A percentile compares a stretch with the other conserved stretches of the same genome.
Conservation (phyloP, 2,329 filamentous ascomycete genomes). For the Aciculosporium take region DNA sequence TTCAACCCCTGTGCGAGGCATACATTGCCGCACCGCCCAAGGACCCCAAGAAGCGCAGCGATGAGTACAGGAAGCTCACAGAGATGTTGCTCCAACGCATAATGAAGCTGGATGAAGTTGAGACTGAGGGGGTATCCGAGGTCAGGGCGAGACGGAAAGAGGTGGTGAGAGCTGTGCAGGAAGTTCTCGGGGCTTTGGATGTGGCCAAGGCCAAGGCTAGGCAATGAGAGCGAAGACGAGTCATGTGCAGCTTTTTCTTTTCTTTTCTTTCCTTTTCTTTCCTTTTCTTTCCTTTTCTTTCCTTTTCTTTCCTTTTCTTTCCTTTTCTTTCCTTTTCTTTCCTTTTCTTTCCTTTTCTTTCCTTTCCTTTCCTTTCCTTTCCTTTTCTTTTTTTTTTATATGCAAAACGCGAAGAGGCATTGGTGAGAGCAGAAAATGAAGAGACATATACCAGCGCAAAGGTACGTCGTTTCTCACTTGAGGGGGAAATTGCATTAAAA, state of each 20-base stretch:
- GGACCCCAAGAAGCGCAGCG: constrained; percentile 52
- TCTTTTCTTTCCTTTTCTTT: no score
- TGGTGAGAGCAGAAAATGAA: no score
- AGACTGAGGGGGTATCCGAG: constrained; percentile 54
- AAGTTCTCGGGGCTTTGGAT: constrained; percentile 51
- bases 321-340: no score
- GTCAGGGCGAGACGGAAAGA: constrained; percentile 54
- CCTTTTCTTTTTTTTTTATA: no score
- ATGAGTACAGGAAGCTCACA: constrained; percentile 60
- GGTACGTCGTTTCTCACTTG: not conserved
- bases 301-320: no score
- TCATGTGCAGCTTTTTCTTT: not conserved
- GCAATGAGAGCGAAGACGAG: not conserved
- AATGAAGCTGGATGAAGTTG: constrained; percentile 63
- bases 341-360: no score
- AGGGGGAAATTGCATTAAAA: not conserved
- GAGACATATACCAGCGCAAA: not conserved
- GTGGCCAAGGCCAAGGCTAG: constrained; percentile 17
- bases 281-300: no score
- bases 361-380: no score
- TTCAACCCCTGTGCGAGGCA: constrained; percentile 49
- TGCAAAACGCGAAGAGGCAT: no score
- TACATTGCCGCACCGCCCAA: constrained; percentile 49
- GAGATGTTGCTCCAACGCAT: constrained; percentile 68
- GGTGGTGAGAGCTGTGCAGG: constrained; percentile 58